Conservation (phyloP, 108 stramenopile species). For the Fistulifera pelliculosa region DNA sequence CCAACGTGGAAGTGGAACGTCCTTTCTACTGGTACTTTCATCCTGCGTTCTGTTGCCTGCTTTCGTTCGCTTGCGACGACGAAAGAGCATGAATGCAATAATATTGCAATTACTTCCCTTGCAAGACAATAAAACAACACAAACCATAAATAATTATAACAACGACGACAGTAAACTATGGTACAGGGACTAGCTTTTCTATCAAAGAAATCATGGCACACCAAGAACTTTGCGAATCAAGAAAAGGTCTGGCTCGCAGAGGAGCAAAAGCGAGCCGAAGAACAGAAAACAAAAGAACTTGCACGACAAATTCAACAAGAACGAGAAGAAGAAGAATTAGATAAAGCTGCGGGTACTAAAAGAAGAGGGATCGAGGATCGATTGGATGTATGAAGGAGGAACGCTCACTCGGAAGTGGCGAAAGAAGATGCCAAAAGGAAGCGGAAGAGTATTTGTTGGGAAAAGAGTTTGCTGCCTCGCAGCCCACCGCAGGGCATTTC, state of each 20-base stretch:
- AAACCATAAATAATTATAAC: too few species aligned
- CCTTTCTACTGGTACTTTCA: too few species aligned
- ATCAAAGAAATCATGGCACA: slow-evolving; percentile 93
- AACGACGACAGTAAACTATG: too few species aligned
- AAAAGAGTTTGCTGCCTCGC: slow-evolving; percentile 62
- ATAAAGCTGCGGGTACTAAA: slow-evolving; percentile 62
- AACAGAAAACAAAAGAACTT: slow-evolving; percentile 70
- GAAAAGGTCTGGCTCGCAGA: slow-evolving; percentile 95
- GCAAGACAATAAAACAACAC: too few species aligned
- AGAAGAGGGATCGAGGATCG: slow-evolving; percentile 70
- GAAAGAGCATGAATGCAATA: too few species aligned
- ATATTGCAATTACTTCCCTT: too few species aligned
- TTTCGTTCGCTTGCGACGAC: too few species aligned
- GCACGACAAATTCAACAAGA: slow-evolving; percentile 86
- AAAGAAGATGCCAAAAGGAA: slow-evolving; percentile 55
- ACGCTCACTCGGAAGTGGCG: slow-evolving; percentile 18
- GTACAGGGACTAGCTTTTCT: slow-evolving; percentile 85
- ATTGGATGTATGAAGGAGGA: slow-evolving; percentile 90
- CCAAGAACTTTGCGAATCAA: slow-evolving; percentile 85
- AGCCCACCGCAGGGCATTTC: slow-evolving; percentile 47
- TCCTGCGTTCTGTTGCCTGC: too few species aligned
- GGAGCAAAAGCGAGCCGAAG: slow-evolving; percentile 78
- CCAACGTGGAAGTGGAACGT: too few species aligned
- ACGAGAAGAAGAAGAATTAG: slow-evolving; percentile 84
- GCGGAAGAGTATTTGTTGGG: slow-evolving; percentile 87